Conservation (phyloP, 352 stramenopile genomes). For the Phytophthora pistaciae region DNA sequence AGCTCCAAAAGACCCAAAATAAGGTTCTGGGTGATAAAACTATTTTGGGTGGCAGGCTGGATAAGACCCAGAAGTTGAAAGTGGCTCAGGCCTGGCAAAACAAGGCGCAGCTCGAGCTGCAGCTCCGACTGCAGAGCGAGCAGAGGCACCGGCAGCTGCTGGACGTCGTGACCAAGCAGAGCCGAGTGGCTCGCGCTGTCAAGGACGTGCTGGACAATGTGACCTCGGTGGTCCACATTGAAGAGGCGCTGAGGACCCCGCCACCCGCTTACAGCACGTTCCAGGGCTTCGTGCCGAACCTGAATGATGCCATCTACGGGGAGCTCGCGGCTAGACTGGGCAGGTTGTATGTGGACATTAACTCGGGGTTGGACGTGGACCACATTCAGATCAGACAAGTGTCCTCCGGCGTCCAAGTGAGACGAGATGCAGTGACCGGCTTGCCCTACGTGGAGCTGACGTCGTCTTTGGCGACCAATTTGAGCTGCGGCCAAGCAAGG, state of each 20-base stretch:
- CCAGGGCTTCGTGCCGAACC: conserved; percentile 25
- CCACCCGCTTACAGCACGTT: conserved; percentile 10
- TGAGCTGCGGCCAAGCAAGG: conserved; percentile 6
- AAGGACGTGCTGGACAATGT: conserved; percentile 15
- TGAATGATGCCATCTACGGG: conserved; percentile 28
- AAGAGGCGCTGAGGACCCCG: conserved; percentile 26
- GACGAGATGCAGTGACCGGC: conserved; percentile 11
- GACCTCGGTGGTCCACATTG: conserved; percentile 27
- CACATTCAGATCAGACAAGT: background rate
- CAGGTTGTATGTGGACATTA: conserved; percentile 19
- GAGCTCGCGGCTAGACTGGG: conserved; percentile 22
- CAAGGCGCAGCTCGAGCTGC: conserved; percentile 16
- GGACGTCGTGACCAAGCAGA: conserved; percentile 22
- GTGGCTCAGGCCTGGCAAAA: conserved; percentile 20
- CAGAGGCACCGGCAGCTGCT: conserved; percentile 16
- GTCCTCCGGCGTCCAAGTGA: conserved; percentile 17
- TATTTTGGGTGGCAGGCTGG: conserved; percentile 4
- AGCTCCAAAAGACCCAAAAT: conserved; percentile 7
- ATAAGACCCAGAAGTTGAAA: conserved; percentile 11
- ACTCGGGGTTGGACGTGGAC: background rate
- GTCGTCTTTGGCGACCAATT: background rate
- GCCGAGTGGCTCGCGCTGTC: conserved; percentile 15
- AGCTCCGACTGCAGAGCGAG: conserved; percentile 24
- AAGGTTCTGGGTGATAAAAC: background rate
- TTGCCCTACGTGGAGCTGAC: conserved; percentile 30